phyloP scores from a whole-genome alignment of 2,329 filamentous ascomycete genomes.

The Neofusicoccum sp. region DNA sequence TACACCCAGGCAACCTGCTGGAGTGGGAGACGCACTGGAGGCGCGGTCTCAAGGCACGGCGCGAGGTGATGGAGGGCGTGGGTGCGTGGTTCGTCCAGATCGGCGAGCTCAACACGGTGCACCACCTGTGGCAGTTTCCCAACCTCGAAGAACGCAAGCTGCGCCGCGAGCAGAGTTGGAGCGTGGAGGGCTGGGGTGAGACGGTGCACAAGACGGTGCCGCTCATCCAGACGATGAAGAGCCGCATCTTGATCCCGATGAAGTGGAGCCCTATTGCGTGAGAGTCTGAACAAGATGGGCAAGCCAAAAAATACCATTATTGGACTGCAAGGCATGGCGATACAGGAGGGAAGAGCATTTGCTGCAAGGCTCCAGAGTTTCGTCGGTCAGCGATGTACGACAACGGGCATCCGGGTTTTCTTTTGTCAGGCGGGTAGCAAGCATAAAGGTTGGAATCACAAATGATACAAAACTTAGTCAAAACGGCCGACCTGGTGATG shows the following conservation, averaged over 20 bases:
- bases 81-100: constrained; percentile 99
- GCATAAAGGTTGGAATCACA: neutral
- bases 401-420: neutral
- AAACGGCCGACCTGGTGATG: neutral
- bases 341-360: neutral
- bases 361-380: neutral
- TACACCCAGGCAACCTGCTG: constrained; percentile 90
- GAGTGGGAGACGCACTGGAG: constrained; percentile 99
- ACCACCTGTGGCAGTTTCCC: constrained; percentile 98
- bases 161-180: constrained; percentile 91
- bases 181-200: constrained; percentile 90
- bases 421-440: neutral
- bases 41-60: constrained; percentile 80
- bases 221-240: constrained; percentile 95
- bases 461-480: neutral
- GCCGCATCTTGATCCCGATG: constrained; percentile 87
- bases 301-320: neutral
- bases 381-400: neutral
- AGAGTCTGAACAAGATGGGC: neutral
- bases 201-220: constrained; percentile 98
- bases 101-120: constrained; percentile 93
- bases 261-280: constrained; percentile 76
- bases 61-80: constrained; percentile 97
- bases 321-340: neutral
- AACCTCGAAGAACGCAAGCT: constrained; percentile 91